phyloP scores from a whole-genome alignment of 768 basidiomycete species.

The Podaxis pistillaris region DNA sequence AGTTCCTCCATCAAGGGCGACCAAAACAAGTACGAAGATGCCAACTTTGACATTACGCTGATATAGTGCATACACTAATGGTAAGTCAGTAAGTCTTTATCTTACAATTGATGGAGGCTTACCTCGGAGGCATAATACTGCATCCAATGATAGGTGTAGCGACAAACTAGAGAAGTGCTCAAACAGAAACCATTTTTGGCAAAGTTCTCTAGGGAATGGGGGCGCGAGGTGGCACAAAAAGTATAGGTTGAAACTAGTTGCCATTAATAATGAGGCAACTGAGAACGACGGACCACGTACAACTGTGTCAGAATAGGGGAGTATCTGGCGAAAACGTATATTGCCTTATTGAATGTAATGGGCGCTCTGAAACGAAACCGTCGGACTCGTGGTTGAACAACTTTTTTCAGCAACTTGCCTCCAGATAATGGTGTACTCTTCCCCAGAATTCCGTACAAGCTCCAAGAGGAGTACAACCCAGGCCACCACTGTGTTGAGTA shows the following conservation, averaged over 20 bases:
- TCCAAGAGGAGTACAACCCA: not conserved
- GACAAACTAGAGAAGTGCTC: not conserved
- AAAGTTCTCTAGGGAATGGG: not conserved
- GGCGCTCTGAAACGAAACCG: not conserved
- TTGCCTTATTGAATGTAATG: not conserved
- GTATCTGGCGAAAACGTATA: conserved; percentile 2
- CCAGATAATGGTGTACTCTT: not conserved
- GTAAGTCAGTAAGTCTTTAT: not conserved
- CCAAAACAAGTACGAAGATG: not conserved
- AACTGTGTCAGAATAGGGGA: not conserved
- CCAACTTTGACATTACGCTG: not conserved
- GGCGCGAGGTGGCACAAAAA: not conserved
- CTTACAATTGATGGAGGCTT: not conserved
- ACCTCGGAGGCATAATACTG: not conserved
- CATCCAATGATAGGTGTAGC: not conserved
- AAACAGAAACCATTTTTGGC: conserved; percentile 4
- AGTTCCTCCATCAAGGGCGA: not conserved
- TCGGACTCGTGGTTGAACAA: no score
- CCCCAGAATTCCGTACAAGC: not conserved
- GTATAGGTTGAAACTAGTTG: not conserved
- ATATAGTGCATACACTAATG: not conserved
- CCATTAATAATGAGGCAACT: not conserved
- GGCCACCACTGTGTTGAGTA: not conserved
- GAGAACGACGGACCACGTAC: not conserved
- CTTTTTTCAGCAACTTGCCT: not conserved